Conservation (phyloP, 257 asterid genomes). For the Solanum sitiens region DNA sequence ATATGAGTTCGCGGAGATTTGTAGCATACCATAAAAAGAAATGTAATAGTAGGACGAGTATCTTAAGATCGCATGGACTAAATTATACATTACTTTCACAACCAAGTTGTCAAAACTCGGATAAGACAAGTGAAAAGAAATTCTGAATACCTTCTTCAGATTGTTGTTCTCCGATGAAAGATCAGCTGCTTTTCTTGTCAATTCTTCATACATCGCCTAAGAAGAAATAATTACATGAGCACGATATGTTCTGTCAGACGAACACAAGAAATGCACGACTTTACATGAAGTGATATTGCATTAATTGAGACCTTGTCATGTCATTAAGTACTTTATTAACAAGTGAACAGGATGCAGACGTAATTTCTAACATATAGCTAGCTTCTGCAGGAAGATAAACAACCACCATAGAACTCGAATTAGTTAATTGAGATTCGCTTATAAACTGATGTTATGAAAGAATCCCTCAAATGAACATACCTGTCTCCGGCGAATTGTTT, state of each 20-base stretch:
- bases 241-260: not conserved
- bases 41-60: not conserved
- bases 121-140: not conserved
- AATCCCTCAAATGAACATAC: slow-evolving; percentile 9
- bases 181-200: slow-evolving; percentile 31
- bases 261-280: not conserved
- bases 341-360: not conserved
- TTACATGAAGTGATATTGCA: not conserved
- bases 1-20: not conserved
- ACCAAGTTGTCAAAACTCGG: not conserved
- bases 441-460: not conserved
- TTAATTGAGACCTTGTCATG: not conserved
- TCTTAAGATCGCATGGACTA: not conserved
- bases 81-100: not conserved
- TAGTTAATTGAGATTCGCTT: not conserved
- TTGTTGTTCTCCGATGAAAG: slow-evolving; percentile 36
- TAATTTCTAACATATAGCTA: not conserved
- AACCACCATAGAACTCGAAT: not conserved
- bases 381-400: not conserved
- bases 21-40: not conserved
- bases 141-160: slow-evolving; percentile 36
- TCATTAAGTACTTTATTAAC: not conserved
- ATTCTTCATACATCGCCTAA: slow-evolving; percentile 48
- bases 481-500: slow-evolving; percentile 85
- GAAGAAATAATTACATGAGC: not conserved